Conservation (phyloP, 345 rosid genomes). For the Dipteronia dyeriana region DNA sequence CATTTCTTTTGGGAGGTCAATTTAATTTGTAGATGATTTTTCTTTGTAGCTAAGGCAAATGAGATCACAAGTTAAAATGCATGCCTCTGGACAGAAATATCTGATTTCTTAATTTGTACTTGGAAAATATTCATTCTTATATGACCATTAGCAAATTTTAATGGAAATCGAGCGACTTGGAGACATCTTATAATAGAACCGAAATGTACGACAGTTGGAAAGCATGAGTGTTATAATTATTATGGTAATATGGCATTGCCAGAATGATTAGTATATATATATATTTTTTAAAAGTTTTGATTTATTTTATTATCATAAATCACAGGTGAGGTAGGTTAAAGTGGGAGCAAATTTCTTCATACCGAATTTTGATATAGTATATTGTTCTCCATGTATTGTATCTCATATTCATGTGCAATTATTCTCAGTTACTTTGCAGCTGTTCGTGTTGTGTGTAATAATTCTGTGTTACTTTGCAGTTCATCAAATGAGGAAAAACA, state of each 20-base stretch:
- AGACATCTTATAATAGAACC: not conserved
- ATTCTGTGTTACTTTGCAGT: conserved; percentile 12
- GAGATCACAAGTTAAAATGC: conserved; percentile 17
- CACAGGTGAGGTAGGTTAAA: not conserved
- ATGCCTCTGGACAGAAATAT: not conserved
- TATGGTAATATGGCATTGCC: too few species aligned
- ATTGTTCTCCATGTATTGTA: not conserved
- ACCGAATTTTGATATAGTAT: not conserved
- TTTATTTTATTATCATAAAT: too few species aligned
- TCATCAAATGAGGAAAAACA: conserved; percentile 10
- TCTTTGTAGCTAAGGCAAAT: not conserved
- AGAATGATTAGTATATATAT: too few species aligned
- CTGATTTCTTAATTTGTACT: not conserved
- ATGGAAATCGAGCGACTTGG: not conserved
- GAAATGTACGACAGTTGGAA: not conserved
- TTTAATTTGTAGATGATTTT: conserved; percentile 11
- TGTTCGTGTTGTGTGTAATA: not conserved
- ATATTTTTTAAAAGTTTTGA: too few species aligned
- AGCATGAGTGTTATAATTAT: too few species aligned
- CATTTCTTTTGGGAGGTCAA: not conserved
- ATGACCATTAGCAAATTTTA: not conserved
- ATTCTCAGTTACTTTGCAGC: not conserved
- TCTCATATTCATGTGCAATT: not conserved
- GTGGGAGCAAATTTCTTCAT: not conserved
- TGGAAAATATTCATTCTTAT: not conserved